phyloP scores from a whole-genome alignment of 2,329 filamentous ascomycete species.

The Rhytidhysteron rufulum region DNA sequence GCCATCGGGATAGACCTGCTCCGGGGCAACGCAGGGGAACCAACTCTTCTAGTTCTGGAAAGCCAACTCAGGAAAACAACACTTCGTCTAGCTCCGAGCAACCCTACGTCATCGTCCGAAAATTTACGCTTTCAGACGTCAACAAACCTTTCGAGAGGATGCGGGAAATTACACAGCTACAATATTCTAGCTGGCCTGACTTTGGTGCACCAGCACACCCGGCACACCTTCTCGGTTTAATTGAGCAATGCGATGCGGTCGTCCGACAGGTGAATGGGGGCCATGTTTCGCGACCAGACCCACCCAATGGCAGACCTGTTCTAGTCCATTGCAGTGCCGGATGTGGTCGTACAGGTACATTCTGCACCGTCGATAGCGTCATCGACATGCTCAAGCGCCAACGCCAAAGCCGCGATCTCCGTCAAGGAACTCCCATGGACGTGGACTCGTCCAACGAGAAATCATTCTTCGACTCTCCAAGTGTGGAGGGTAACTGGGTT shows the following conservation, averaged over 20 bases:
- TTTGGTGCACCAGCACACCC: constrained; percentile 91
- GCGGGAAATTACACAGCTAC: constrained; percentile 88
- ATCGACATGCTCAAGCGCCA: constrained; percentile 97
- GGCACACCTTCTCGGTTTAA: constrained; percentile 76
- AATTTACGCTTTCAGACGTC: constrained; percentile 77
- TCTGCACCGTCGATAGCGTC: constrained; percentile 93
- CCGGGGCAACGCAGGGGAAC: constrained; percentile 34
- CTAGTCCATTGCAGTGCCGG: constrained; percentile 95
- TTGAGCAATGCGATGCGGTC: constrained; percentile 84
- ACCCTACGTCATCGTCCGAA: constrained; percentile 78
- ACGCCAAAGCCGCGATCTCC: constrained; percentile 38
- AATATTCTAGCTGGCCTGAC: constrained; percentile 96
- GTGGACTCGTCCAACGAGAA: constrained; percentile 17
- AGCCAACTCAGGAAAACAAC: constrained; percentile 21
- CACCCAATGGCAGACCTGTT: constrained; percentile 60
- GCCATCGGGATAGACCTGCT: constrained; percentile 35
- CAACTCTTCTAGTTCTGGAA: constrained; percentile 26
- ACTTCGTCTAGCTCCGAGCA: constrained; percentile 48
- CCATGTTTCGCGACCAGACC: constrained; percentile 55
- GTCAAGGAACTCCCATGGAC: constrained; percentile 45
- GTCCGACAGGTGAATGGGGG: constrained; percentile 46
- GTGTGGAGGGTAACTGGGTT: constrained; percentile 61
- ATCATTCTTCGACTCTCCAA: constrained; percentile 17
- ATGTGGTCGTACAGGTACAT: constrained; percentile 91
- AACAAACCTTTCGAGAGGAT: constrained; percentile 77